phyloP scores from a whole-genome alignment of 345 rosid genomes.

The Dovyalis caffra region DNA sequence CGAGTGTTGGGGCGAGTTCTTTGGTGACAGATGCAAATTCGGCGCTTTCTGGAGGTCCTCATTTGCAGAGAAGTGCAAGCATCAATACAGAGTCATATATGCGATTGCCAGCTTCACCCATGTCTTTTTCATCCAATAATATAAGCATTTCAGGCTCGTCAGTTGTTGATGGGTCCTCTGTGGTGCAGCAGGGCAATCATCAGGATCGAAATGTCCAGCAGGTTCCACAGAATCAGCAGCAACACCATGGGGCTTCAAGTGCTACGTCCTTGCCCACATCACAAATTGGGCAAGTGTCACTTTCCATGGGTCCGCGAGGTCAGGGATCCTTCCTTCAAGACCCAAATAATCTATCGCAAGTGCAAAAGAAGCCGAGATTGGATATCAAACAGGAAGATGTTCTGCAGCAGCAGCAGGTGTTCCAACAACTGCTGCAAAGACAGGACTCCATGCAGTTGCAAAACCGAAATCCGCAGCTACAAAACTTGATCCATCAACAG shows the following conservation, averaged over 20 bases:
- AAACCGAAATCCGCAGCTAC: constrained; percentile 70
- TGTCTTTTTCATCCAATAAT: constrained; percentile 94
- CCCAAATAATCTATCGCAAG: constrained; percentile 57
- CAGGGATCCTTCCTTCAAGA: constrained; percentile 76
- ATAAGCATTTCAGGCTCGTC: constrained; percentile 87
- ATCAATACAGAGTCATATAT: constrained; percentile 86
- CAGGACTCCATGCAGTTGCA: constrained; percentile 77
- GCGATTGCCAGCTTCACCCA: constrained; percentile 94
- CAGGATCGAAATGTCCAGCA: constrained; percentile 65
- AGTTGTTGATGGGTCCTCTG: constrained; percentile 76
- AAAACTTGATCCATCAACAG: constrained; percentile 71
- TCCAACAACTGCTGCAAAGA: constrained; percentile 82
- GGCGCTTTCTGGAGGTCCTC: constrained; percentile 80
- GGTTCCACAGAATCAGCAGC: constrained; percentile 54
- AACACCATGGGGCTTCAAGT: constrained; percentile 70
- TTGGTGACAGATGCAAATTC: constrained; percentile 97
- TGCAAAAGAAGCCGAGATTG: constrained; percentile 73
- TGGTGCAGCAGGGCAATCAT: constrained; percentile 62
- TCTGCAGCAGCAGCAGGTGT: constrained; percentile 77
- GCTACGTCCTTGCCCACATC: constrained; percentile 65
- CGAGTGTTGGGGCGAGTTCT: constrained; percentile 92
- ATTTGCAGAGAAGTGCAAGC: constrained; percentile 94
- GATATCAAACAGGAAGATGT: constrained; percentile 91
- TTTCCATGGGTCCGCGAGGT: constrained; percentile 56
- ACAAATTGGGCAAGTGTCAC: constrained; percentile 59